Base-by-base conservation (phyloP, 768 basidiomycete species). In the Pulveroboletus frians region DNA sequence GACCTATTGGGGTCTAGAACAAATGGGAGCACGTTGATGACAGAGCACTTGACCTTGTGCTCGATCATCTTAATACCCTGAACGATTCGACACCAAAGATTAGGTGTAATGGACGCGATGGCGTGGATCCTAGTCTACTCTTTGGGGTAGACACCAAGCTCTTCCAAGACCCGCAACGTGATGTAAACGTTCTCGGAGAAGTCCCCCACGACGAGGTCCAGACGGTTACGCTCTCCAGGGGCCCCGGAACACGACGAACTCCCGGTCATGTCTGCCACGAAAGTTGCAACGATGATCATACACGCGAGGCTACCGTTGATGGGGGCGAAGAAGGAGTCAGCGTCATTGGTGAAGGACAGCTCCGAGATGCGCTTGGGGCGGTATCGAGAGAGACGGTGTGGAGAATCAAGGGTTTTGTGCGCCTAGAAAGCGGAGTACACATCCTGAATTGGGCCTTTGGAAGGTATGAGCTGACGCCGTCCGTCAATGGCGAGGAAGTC, bases 381-480 rank as follows among this genome's bases (percentile, higher is more conserved):
- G 65, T 92, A 9, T 76, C 81, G 18, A 87, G 85, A 54, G 89
- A 91, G 60, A 67, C 70, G 1, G 71, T 90, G 9, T 92, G 86
- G 81, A 70, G 87, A 54, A 84, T 94, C 30, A 97, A 97, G 62
- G 94, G 93, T 15, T 91, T 92, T 59, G 74, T 94, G 20, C 76
- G 76, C 34, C 64, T 89, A 6, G 55, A 55, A 21, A 55, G 60
- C 3, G 67, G 70, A 8, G 58, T 69, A 54, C 64, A 76, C 61
- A 86, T 92, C 51, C 58, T 95, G 50, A 97, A 97, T 63, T 97
- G 92, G 91, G 92, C 93, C 7, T 97, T 96, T 69, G 90, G 90
- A 13, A 79, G 93, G 35, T 84, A 79, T 62, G 89, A 92, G 23
- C 68, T 85, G 35, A 76, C 83, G 10, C 71, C 65, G 32, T 65